Evolutionary conservation across 768 basidiomycete species (phyloP).

Genomic region (Collybia sp.): DNA sequence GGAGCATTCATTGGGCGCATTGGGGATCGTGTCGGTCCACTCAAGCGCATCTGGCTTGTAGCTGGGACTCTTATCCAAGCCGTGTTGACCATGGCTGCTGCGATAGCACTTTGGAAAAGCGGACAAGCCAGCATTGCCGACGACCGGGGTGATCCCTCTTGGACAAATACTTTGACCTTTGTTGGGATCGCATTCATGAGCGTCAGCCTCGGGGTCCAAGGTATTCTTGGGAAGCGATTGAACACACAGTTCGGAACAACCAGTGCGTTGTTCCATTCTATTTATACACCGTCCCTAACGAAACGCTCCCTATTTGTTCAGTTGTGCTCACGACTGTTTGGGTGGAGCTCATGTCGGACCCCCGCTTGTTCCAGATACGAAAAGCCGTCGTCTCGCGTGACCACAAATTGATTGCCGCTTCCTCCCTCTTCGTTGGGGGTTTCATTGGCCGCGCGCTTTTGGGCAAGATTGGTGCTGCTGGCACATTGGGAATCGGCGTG

Average conservation of each 20-base stretch:
- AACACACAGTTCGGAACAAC: conserved; percentile 79
- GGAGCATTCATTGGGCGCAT: conserved; percentile 78
- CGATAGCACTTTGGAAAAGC: conserved; percentile 69
- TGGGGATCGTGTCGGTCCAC: conserved; percentile 77
- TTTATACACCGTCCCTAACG: not conserved
- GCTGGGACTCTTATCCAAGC: conserved; percentile 70
- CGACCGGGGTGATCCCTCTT: conserved; percentile 57
- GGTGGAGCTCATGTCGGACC: conserved; percentile 86
- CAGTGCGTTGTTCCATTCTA: conserved; percentile 37
- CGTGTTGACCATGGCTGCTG: conserved; percentile 69
- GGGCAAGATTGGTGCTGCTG: conserved; percentile 53
- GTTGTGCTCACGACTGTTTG: conserved; percentile 86
- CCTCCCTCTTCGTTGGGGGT: conserved; percentile 71
- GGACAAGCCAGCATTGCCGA: conserved; percentile 50
- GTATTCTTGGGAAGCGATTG: conserved; percentile 77
- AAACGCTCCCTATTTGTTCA: conserved; percentile 13
- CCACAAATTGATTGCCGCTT: conserved; percentile 63
- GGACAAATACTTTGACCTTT: conserved; percentile 64
- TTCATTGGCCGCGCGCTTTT: conserved; percentile 61
- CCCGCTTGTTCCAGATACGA: conserved; percentile 58
- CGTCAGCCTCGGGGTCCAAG: conserved; percentile 79
- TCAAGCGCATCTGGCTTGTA: conserved; percentile 72
- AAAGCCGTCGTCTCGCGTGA: conserved; percentile 57
- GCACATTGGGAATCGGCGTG: conserved; percentile 61
- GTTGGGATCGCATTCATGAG: conserved; percentile 78